Percentiles rank a stretch among this genome's conserved stretches.
These are phyloP conservation scores for Blastobotrys parvus DNA, from an alignment of 805 yeast species.

Conservation along the genomic window DNA sequence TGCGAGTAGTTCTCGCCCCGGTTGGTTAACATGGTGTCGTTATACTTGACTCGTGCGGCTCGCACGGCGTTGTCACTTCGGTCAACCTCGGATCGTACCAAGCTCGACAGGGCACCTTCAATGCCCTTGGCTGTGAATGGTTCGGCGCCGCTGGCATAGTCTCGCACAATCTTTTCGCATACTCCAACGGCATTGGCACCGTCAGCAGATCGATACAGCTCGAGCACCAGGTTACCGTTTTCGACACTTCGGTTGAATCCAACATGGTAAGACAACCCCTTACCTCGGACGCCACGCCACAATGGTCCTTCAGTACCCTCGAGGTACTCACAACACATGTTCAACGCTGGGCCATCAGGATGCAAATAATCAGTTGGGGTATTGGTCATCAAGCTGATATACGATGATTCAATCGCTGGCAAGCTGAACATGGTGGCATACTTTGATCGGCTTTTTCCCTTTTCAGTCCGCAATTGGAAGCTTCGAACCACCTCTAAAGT, in stretches of 20 bases:
- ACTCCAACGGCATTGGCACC: slow-evolving; percentile 49
- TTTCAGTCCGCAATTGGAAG: slow-evolving; percentile 41
- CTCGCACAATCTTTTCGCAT: slow-evolving; percentile 57
- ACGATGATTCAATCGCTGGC: slow-evolving; percentile 81
- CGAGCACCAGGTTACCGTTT: slow-evolving; percentile 56
- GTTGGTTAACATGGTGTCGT: slow-evolving; percentile 55
- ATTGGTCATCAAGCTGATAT: slow-evolving; percentile 48
- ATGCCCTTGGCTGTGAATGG: slow-evolving; percentile 51
- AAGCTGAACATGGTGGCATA: slow-evolving; percentile 59
- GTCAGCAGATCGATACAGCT: slow-evolving; percentile 79
- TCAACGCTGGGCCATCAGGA: slow-evolving; percentile 59
- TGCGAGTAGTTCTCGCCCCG: slow-evolving; percentile 62
- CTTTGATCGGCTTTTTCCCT: slow-evolving; percentile 45
- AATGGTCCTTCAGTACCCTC: slow-evolving; percentile 93
- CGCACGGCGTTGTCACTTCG: slow-evolving; percentile 54
- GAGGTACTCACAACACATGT: slow-evolving; percentile 65
- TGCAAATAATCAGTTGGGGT: slow-evolving; percentile 50
- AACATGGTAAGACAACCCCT: slow-evolving; percentile 91
- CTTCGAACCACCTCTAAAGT: slow-evolving; percentile 31
- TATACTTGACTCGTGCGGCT: slow-evolving; percentile 59
- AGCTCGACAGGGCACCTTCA: slow-evolving; percentile 66
- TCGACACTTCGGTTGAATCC: slow-evolving; percentile 51
- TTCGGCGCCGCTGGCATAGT: slow-evolving; percentile 45
- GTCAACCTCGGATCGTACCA: slow-evolving; percentile 65
- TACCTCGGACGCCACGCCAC: slow-evolving; percentile 93